Evolutionary conservation across 345 rosid species (phyloP), one percentile per base, ranked within the genome.

Genomic region (Lenwebbia sp.): DNA sequence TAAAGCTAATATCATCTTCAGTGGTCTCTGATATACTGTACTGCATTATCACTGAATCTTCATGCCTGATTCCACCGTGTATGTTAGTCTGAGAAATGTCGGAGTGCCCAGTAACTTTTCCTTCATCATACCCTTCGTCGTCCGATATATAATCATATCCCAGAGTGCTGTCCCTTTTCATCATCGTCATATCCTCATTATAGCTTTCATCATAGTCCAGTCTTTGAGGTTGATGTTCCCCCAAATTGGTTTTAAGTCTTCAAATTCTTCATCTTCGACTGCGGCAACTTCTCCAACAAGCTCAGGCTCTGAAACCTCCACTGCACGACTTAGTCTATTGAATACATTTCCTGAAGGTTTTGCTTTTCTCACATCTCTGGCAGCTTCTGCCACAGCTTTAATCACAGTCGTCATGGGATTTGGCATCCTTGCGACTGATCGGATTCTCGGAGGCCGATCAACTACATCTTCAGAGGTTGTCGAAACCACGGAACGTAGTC

Each of bases 341-440:
- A 98, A 98, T 90, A 98, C 99, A 86, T 94, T 98, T 89, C 94
- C 93, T 41, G 91, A 88, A 83, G 95, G 81, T 89, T 91, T 96
- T 57, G 88, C 84, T 83, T 91, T 94, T 76, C 83, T 90, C 54
- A 90, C 96, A 92, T 95, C 99, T 86, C 93, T 94, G 76, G 96
- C 96, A 88, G 99, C 99, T 93, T 96, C 98, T 47, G 94, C 92
- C 19, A 95, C 97, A 89, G 98, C 98, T 91, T 93, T 96, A n/a
- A 94, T 85, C 54, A 94, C 96, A 83, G 98, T 90, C 82, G 94
- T 90, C 95, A 94, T 91, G 76, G 97, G 91, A 89, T 93, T 93
- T 89, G 93, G 90, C 87, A 92, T 93, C 86, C 93, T 94, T 6
- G 98, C 98, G 85, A 93, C 89, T 54, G 98, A 93, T 49, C 86